Base-by-base conservation (phyloP, 345 rosid species). In the Gossypium bickii region DNA sequence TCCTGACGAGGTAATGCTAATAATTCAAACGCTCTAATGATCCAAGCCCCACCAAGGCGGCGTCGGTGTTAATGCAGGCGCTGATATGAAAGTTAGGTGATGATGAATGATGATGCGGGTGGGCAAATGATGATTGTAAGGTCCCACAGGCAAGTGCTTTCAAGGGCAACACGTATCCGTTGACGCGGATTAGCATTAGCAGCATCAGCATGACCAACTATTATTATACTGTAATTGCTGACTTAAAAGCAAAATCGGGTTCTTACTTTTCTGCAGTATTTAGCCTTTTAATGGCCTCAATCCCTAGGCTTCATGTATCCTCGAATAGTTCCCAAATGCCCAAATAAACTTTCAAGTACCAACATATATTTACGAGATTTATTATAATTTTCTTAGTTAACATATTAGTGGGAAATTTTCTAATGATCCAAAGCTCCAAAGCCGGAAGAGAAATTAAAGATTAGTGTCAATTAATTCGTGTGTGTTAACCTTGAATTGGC, bases 181-280 rank as follows among this genome's bases (percentile, higher is more conserved):
- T 74, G 82, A 80, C 78, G 70, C 78, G 80, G 80, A 73, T 49
- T 48, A 70, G 81, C 83, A 71, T 43, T 45, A 51, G 45, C 56
- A 29, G 38, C 38, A 29, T 29, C 41, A 5, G 41, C 41, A 34
- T 34, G 7, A 34, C 41, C 41, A 34, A 34, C 7, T 5, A 34
- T 34, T 34, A 5, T 34, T 34, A 34, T 4, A 34, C 41, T 34
- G 41, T 49, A 49, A 49, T 43, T 44, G 27, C 70, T 20, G 12
- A 66, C 11, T 15, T 2, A 11, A 20, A 66, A 66, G 52, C 51
- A 18, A 43, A 65, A 29, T 20, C 70, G 70, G 4, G 17, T 44
- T 66, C 45, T 16, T 20, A 9, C 70, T 20, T 41, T 43, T n/a
- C 8, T 43, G 7, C 16, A 3, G 10, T 15, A 17, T 56, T n/a